Evolutionary conservation across 176 grass and related monocot genomes (phyloP).

Genomic region (Zizania latifolia): DNA sequence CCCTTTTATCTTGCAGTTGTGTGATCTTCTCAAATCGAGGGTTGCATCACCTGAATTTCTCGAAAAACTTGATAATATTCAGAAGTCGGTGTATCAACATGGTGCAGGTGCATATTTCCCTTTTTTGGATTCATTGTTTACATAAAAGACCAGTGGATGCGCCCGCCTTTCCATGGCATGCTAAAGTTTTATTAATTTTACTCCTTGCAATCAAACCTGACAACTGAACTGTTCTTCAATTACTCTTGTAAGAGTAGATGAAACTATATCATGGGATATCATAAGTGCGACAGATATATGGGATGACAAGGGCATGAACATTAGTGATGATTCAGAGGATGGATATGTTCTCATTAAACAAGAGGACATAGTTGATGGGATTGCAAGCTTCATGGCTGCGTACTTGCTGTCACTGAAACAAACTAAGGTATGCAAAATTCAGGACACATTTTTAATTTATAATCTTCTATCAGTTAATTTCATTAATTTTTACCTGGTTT

Average conservation of each 20-base stretch:
- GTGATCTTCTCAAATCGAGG: conserved; percentile 83
- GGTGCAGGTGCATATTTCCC: conserved; percentile 21
- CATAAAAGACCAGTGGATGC: background rate
- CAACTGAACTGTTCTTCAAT: conserved; percentile 30
- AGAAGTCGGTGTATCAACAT: conserved; percentile 53
- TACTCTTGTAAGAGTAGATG: conserved; percentile 53
- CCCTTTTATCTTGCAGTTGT: conserved; percentile 44
- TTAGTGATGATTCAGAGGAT: conserved; percentile 67
- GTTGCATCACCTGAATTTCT: conserved; percentile 91
- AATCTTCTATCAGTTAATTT: background rate
- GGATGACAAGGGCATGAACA: conserved; percentile 59
- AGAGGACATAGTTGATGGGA: conserved; percentile 96
- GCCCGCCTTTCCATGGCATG: background rate
- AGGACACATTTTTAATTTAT: background rate
- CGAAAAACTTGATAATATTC: conserved; percentile 72
- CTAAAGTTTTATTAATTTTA: background rate
- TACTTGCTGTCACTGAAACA: conserved; percentile 84
- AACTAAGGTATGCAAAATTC: conserved; percentile 62
- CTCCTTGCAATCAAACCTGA: background rate
- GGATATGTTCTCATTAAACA: conserved; percentile 86
- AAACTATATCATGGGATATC: conserved; percentile 75
- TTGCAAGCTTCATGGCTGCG: conserved; percentile 91
- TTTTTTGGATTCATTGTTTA: background rate
- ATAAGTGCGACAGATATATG: conserved; percentile 60
- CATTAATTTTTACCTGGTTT: background rate